phyloP scores from a whole-genome alignment of 2,329 filamentous ascomycete genomes.

The Cercospora zeae-maydis region DNA sequence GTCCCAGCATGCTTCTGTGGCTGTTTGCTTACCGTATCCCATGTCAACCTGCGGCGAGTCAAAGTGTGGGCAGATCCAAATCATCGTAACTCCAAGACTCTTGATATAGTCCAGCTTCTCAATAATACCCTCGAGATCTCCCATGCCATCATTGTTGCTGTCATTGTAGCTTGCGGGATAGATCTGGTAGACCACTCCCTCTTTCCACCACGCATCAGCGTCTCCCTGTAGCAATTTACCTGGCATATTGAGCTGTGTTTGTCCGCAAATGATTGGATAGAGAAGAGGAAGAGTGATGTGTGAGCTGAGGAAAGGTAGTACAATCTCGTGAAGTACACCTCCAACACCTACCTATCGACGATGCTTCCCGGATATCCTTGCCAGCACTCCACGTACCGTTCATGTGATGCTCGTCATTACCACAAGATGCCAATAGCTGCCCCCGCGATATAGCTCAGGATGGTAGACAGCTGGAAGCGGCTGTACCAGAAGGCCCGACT shows the following conservation, averaged over 20 bases:
- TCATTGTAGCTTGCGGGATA: conserved; percentile 56
- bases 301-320: background rate
- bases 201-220: conserved; percentile 6
- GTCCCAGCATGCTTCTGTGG: background rate
- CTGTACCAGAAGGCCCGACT: background rate
- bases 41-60: conserved; percentile 52
- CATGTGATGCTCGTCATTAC: conserved; percentile 2
- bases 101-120: conserved; percentile 59
- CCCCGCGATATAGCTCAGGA: background rate
- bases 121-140: conserved; percentile 62
- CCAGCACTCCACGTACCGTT: background rate
- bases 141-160: conserved; percentile 57
- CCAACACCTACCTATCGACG: background rate
- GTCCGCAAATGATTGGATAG: background rate
- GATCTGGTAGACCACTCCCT: conserved; percentile 44
- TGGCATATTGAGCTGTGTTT: background rate
- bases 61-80: conserved; percentile 47
- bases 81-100: conserved; percentile 55
- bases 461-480: conserved; percentile 3
- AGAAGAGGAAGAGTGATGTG: background rate
- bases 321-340: background rate
- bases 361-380: background rate
- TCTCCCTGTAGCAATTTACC: background rate
- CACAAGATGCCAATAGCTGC: background rate
- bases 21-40: conserved; percentile 43